Base-by-base conservation (phyloP, 148 eudicot species). In the Cornus kousa region DNA sequence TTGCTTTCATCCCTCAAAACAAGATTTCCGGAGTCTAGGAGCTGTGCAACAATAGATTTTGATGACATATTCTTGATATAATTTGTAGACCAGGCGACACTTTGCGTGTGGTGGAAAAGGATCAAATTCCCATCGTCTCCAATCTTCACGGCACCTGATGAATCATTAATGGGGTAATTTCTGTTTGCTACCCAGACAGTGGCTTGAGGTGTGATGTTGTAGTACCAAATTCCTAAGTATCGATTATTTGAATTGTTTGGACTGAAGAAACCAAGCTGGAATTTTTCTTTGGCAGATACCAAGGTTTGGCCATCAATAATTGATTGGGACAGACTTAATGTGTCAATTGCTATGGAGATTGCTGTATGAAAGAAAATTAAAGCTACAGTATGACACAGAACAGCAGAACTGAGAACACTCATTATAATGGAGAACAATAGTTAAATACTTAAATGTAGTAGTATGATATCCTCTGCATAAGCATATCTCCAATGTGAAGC, bases 1-100 rank as follows among this genome's bases (percentile, higher is more conserved):
- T 4, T 14, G 35, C 4, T 35, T 19, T 74, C 77, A 74, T 39
- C 28, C 60, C 67, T 74, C 39, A 74, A 10, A 33, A 59, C 76
- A 55, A 74, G 68, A 59, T 74, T 74, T 33, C 76, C 77, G n/a
- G 77, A 57, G 66, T 74, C 77, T 9, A 74, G 35, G 24, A 74
- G 68, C 77, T 60, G 68, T 62, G 48, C 50, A 32, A 60, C 31
- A 74, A 50, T 60, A 35, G 22, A 37, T 33, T 17, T 60, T 22
- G 67, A 19, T 55, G 76, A 59, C n/a, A 68, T 68, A 5, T 16
- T 74, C 46, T 7, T 9, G 46, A 57, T 13, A 19, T 28, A 28
- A 28, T 62, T n/a, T 1, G 68, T 24, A 19, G 76, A 74, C 68
- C 76, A 74, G 33, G n/a, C 24, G 13, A 74, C 46, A 31, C 20